phyloP scores from a whole-genome alignment of 2,329 filamentous ascomycete species.

The Cercospora nicotianae region DNA sequence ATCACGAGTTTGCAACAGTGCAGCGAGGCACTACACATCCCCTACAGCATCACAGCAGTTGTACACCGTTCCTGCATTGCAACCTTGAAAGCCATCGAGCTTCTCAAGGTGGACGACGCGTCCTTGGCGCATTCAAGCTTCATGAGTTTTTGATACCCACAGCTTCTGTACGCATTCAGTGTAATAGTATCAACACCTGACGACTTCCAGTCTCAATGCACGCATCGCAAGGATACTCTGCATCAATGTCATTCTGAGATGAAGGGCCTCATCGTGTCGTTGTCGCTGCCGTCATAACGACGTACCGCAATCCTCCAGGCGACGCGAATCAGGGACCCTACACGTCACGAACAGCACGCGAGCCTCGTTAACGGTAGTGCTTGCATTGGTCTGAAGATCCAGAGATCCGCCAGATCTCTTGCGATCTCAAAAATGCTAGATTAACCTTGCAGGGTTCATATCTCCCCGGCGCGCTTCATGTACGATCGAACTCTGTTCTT shows the following conservation, averaged over 20 bases:
- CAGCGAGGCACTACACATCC: not conserved
- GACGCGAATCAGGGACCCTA: not conserved
- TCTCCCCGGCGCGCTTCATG: slow-evolving; percentile 10
- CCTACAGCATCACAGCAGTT: not conserved
- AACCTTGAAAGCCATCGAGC: not conserved
- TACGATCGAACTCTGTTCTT: slow-evolving; percentile 23
- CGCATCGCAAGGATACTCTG: not conserved
- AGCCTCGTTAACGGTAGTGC: slow-evolving; percentile 10
- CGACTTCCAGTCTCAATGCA: not conserved
- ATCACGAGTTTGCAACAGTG: not conserved
- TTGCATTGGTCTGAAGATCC: slow-evolving; percentile 18
- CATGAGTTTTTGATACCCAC: slow-evolving; percentile 1
- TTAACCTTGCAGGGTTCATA: slow-evolving; percentile 13
- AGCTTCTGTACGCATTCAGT: not conserved
- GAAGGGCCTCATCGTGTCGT: not conserved
- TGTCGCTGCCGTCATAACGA: slow-evolving; percentile 13
- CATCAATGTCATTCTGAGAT: not conserved
- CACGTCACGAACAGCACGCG: slow-evolving; percentile 16
- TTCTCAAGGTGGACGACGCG: not conserved
- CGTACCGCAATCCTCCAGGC: not conserved
- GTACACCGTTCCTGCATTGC: not conserved
- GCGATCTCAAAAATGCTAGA: slow-evolving; percentile 19
- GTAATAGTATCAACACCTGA: not conserved
- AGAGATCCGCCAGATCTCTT: slow-evolving; percentile 7
- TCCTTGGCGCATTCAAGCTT: not conserved